A percentile compares a stretch with the other conserved stretches of the same genome.
phyloP scores from a whole-genome alignment of 2,329 filamentous ascomycete species.

The Neofusicoccum parvum region DNA sequence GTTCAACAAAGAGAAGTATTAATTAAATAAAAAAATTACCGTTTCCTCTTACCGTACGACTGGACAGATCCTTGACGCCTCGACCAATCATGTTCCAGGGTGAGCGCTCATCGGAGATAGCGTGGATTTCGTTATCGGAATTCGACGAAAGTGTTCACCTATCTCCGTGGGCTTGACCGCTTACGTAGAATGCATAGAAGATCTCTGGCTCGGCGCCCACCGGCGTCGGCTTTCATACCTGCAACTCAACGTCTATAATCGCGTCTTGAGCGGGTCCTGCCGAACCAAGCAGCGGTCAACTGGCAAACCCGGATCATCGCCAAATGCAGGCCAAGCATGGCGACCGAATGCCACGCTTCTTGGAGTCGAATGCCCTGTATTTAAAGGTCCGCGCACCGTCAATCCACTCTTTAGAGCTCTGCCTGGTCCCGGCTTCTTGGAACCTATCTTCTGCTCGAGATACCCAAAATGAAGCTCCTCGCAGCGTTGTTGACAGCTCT shows the following conservation, averaged over 20 bases:
- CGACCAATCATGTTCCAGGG: no score
- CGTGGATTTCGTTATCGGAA: not conserved
- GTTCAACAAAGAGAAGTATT: no score
- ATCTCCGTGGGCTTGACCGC: not conserved
- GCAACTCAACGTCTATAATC: not conserved
- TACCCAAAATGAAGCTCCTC: not conserved
- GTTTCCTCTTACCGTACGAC: no score
- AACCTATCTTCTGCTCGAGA: not conserved
- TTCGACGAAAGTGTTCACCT: not conserved
- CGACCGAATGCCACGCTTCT: constrained; percentile 1
- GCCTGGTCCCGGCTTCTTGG: not conserved
- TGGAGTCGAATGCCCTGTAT: not conserved
- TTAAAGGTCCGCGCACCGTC: not conserved
- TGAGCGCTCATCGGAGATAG: not conserved
- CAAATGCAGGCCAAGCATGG: not conserved
- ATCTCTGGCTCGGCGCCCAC: not conserved
- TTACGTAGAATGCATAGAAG: not conserved
- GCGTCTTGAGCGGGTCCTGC: not conserved
- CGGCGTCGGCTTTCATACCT: not conserved
- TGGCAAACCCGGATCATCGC: not conserved
- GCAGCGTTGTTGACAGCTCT: not conserved
- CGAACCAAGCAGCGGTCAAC: not conserved
- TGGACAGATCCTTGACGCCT: no score
- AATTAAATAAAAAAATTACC: no score
- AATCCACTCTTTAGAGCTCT: not conserved